Evolutionary conservation across 306 rosid genomes (phyloP), one percentile per base, ranked within the genome.

Genomic region (Cicer pinnatifidum): DNA sequence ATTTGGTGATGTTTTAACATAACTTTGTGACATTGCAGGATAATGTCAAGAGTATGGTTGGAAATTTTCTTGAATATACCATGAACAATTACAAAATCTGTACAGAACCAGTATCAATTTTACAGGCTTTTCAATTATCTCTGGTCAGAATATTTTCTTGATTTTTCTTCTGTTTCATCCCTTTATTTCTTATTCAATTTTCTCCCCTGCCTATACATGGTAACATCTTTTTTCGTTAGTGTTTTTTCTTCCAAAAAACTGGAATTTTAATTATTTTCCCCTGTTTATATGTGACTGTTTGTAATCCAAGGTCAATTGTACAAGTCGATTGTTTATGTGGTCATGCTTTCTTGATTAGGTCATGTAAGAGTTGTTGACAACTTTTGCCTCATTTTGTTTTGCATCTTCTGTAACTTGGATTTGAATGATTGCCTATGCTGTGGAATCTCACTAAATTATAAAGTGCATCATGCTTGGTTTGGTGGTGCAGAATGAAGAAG

Each of bases 91-190:
- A 87, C 81, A 86, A 9, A 69, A 84, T 91, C 84, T 51, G 63
- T 41, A 72, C 67, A 5, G 86, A 90, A 78, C 81, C 90, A 57
- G 82, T 58, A 12, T 86, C 96, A 58, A 73, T 84, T 69, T 72
- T 87, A 65, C 94, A 94, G 83, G 92, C 97, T 59, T 89, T 91
- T 77, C 96, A 91, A 87, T 78, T 94, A 79, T 88, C 97, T 73
- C 82, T 94, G 99, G 99, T 94, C 66, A 83, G 90, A 75, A 67
- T 67, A 37, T 23, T 54, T 75, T 78, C 78, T 52, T 77, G 15
- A 43, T 11, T 71, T 76, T 63, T 57, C 53, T 69, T 62, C 28
- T 35, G 7, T 78, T 74, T 65, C 62, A 33, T 83, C 33, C 11
- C 3, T 63, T 48, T 54, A 33, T 66, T 69, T 13, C 60, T 52